Evolutionary conservation across 768 basidiomycete genomes (phyloP).

Genomic region (Lyophyllum shimeji): DNA sequence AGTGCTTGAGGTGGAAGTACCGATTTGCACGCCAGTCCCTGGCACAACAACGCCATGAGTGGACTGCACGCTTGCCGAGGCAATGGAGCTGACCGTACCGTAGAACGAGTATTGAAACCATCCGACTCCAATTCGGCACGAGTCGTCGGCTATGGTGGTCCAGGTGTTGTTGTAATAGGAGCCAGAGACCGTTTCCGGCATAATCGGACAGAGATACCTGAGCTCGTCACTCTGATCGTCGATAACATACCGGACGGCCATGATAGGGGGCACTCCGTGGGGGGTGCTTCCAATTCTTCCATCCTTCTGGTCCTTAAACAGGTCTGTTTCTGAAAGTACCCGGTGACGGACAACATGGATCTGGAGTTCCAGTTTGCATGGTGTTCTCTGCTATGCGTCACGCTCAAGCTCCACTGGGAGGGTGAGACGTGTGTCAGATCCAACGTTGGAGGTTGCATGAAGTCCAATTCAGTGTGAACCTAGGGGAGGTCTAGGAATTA

Average conservation of each 20-base stretch:
- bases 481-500: background rate
- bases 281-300: background rate
- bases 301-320: background rate
- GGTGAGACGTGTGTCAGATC: background rate
- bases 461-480: background rate
- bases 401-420: background rate
- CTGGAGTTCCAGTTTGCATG: background rate
- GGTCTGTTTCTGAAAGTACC: background rate
- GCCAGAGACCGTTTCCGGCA: constrained; percentile 30
- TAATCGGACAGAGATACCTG: constrained; percentile 36
- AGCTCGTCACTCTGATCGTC: constrained; percentile 38
- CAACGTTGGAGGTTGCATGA: background rate
- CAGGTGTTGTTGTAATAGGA: constrained; percentile 40
- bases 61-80: background rate
- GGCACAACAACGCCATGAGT: background rate
- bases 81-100: constrained; percentile 23
- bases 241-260: constrained; percentile 28
- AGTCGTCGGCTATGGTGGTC: constrained; percentile 30
- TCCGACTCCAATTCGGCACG: constrained; percentile 27
- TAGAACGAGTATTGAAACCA: constrained; percentile 42
- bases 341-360: background rate
- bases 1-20: constrained; percentile 21
- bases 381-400: background rate
- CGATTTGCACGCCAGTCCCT: constrained; percentile 34
- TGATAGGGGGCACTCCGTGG: constrained; percentile 2